Base-by-base conservation (phyloP, 179 eudicot genomes). In the Camellia oleifera region DNA sequence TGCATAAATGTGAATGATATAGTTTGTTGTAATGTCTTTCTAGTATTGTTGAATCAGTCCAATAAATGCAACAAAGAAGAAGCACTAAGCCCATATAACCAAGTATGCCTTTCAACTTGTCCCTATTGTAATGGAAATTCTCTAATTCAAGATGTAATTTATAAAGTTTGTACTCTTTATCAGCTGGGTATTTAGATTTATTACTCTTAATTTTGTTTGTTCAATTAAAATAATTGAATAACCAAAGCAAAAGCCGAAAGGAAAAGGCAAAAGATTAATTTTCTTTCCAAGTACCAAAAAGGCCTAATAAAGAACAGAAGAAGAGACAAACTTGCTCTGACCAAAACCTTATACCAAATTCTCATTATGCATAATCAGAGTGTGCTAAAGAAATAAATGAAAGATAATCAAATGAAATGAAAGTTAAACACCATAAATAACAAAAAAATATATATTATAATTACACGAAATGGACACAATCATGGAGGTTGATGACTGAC, bases 81-180 rank as follows among this genome's bases (percentile, higher is more conserved):
- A 77, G 23, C 4, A 17, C 52, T 76, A 15, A 67, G 53, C 53
- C 52, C 5, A 71, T 69, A 20, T 54, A 68, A 26, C 63, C 17
- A 7, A 45, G 26, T 46, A 56, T 23, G 18, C 18, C 40, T 23
- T 50, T 65, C 20, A 23, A 48, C 57, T 50, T 14, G 46, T 48
- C 60, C 61, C 44, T 76, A 77, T 26, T 48, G 61, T 77, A 76
- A 52, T 77, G 79, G 72, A 32, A 32, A 23, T 77, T 77, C 26
- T 77, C 79, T 2, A 23, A 9, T 65, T 53, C 17, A 26, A 14
- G 2, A 20, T 4, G 20, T 63, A 32, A 20, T 42, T 40, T 4
- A 18, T 18, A 26, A 12, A 45, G 45, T 32, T 52, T n/a, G 32
- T 50, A 10, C 58, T 48, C 40, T 23, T 77, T 4, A 0, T 50